Evolutionary conservation across 2,329 filamentous ascomycete species (phyloP), one percentile per base, ranked within the genome.

Genomic region (Talaromyces sp.): DNA sequence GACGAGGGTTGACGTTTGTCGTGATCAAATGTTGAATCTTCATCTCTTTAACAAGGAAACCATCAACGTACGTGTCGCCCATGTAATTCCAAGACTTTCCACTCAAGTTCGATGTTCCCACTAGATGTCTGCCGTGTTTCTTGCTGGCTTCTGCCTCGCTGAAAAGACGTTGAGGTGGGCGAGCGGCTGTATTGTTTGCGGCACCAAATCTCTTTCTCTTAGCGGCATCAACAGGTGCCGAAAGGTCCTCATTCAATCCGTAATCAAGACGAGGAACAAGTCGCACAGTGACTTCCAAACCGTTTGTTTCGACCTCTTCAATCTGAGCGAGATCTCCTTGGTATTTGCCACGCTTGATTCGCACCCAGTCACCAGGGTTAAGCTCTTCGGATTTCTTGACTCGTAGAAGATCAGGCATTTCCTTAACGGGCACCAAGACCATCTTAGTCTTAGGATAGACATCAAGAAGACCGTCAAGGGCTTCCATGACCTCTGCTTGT

Each of bases 371-470:
- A 68, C 94, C 94, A 10, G 90, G 90, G 71, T 95, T 88, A 39
- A 99, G 82, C 31, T 88, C 88, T 57, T 93, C 91, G 2, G 90
- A 94, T 81, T 97, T 97, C 67, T 88, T 89, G 33, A 96, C 92
- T 60, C 93, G 88, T 19, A 99, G 84, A n/a, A 99, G 85, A 78
- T 98, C 95, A 1, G 95, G 94, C 89, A 97, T 97, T 78, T 99
- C 95, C 77, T 96, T 96, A 72, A 98, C 93, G 58, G 95, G 92
- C 48, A 99, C 92, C 60, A 98, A 82, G 52, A 93, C 87, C 80
- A 95, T 89, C 78, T 93, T 95, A 33, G 87, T 90, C 64, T 92
- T 88, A 62, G 94, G 91, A 76, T 97, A 99, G 43, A 96, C 90
- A 73, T 97, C 93, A 67, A 92, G 86, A 73, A 99, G 87, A 48